Evolutionary conservation across 768 basidiomycete species (phyloP), one percentile per base, ranked within the genome.

Genomic region (Cystobasidium tubakii): DNA sequence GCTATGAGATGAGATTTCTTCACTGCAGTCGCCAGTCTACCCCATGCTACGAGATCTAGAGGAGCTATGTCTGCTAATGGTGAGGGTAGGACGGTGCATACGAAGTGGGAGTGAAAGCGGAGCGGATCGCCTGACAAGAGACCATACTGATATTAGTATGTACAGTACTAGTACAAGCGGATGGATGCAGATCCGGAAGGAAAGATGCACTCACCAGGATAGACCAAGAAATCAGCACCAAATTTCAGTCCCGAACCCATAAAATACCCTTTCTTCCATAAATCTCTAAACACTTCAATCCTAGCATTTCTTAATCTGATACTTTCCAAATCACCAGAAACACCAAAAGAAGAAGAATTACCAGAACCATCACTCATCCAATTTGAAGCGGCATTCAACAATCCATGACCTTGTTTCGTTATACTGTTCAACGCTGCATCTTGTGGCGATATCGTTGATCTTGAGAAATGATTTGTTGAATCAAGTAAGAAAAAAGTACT

Each of bases 71-170:
- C 76, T 15, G 86, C 74, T 79, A 60, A 81, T 76, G 86, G 86
- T 7, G 89, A 87, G 15, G 89, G 85, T 34, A 91, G 81, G 15
- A 96, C 90, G 4, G 90, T 88, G 25, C 90, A 90, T 25, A 88
- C 88, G 80, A 97, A 98, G 81, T 99, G 96, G 1, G 95, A 96
- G 79, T 99, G 96, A 81, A 95, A 99, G 29, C 96, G 86, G 65
- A 98, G 82, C 10, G 94, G 92, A 80, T 99, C 93, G 70, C 92
- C 92, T 95, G 75, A 43, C 7, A 27, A 13, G 6, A 25, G 27
- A 67, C n/a, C n/a, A n/a, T n/a, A n/a, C n/a, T n/a, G n/a, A n/a
- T n/a, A n/a, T n/a, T n/a, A n/a, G n/a, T n/a, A n/a, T n/a, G n/a
- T n/a, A n/a, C n/a, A n/a, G n/a, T n/a, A n/a, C n/a, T 25, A 55